phyloP scores from a whole-genome alignment of 768 basidiomycete genomes.

The Hericium rajendrae region DNA sequence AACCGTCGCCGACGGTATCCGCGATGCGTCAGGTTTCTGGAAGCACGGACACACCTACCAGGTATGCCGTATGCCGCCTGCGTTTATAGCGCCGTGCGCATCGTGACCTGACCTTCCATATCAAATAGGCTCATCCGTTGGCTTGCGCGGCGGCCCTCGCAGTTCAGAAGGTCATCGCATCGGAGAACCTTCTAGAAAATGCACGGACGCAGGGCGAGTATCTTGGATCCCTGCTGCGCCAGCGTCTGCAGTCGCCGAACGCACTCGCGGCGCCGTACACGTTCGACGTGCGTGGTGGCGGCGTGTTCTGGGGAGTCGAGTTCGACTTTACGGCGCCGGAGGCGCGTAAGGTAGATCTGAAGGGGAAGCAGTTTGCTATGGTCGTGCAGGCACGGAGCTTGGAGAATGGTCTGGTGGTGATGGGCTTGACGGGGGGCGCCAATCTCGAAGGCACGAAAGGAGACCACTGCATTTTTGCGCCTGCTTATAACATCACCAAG shows the following conservation, averaged over 20 bases:
- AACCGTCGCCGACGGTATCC: conserved; percentile 60
- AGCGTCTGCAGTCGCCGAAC: conserved; percentile 45
- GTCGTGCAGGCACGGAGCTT: conserved; percentile 62
- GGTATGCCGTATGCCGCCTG: conserved; percentile 34
- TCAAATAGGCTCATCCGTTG: conserved; percentile 54
- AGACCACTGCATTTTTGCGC: conserved; percentile 65
- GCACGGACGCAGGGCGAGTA: conserved; percentile 51
- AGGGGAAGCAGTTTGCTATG: conserved; percentile 50
- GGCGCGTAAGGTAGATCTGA: conserved; percentile 37
- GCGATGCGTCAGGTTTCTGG: conserved; percentile 58
- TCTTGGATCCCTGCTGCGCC: conserved; percentile 42
- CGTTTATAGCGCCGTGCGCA: background rate
- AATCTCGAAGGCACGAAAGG: conserved; percentile 64
- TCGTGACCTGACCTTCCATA: background rate
- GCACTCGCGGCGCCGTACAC: conserved; percentile 53
- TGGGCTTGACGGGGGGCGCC: conserved; percentile 67
- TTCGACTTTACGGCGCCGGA: conserved; percentile 53
- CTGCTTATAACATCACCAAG: conserved; percentile 69
- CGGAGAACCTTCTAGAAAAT: conserved; percentile 63
- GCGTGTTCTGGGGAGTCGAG: conserved; percentile 78
- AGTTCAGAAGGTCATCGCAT: conserved; percentile 62
- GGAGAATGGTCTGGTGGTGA: conserved; percentile 56
- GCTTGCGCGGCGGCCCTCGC: conserved; percentile 74
- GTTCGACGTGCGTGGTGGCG: conserved; percentile 77
- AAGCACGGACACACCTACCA: conserved; percentile 87